Percentiles rank a stretch among this genome's conserved stretches.
Evolutionary conservation across 768 basidiomycete genomes (phyloP).

Genomic region (Boletus fagicola): DNA sequence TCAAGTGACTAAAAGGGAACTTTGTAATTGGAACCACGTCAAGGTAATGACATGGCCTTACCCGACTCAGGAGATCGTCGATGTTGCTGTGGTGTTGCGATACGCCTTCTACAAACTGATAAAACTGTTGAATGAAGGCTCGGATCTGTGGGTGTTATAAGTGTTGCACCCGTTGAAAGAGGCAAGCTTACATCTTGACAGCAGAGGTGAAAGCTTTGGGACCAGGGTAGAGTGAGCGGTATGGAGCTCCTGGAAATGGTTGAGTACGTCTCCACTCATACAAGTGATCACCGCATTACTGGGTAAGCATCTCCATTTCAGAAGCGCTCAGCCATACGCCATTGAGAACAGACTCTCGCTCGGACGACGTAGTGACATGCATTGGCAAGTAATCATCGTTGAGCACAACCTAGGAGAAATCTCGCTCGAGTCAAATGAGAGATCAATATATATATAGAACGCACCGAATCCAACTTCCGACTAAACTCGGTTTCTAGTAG

Average conservation of each 20-base stretch:
- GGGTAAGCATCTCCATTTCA: conserved; percentile 57
- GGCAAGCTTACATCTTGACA: conserved; percentile 70
- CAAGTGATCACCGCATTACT: conserved; percentile 37
- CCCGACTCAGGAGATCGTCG: conserved; percentile 88
- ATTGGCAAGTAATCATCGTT: conserved; percentile 91
- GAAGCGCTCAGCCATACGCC: conserved; percentile 78
- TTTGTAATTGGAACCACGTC: conserved; percentile 2
- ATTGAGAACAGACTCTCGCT: conserved; percentile 72
- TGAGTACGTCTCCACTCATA: not conserved
- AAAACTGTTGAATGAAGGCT: conserved; percentile 90
- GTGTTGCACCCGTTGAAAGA: not conserved
- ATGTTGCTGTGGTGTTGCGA: conserved; percentile 89
- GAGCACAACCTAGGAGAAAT: conserved; percentile 60
- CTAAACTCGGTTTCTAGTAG: conserved; percentile 82
- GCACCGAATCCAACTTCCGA: conserved; percentile 75
- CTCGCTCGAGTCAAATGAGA: not conserved
- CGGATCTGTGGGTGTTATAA: conserved; percentile 56
- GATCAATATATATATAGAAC: conserved; percentile 16
- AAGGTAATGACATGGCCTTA: conserved; percentile 30
- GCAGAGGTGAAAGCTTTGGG: conserved; percentile 90
- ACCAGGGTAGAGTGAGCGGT: conserved; percentile 87
- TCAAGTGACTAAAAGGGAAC: conserved; percentile 69
- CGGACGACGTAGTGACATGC: conserved; percentile 58
- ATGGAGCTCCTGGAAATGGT: conserved; percentile 48
- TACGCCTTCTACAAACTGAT: conserved; percentile 94